Percentiles rank a stretch among this genome's conserved stretches.
Evolutionary conservation across 306 rosid species (phyloP).

Genomic region (Corylus heterophylla): DNA sequence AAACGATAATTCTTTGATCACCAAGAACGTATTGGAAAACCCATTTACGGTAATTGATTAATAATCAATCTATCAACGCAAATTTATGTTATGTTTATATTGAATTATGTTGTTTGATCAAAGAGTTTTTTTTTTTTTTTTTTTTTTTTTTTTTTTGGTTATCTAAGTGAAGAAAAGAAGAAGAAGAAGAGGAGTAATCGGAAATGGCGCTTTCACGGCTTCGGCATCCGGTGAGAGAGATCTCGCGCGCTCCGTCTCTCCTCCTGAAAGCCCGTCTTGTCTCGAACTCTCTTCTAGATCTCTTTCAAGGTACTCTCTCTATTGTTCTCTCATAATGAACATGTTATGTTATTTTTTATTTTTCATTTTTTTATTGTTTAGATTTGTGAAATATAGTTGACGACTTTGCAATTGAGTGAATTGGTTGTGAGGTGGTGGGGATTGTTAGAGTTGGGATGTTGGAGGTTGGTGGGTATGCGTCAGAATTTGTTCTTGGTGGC

Average conservation of each 20-base stretch:
- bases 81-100: not conserved
- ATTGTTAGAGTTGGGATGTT: conserved; percentile 3
- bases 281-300: conserved; percentile 60
- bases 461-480: conserved; percentile 6
- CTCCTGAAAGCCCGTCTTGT: conserved; percentile 57
- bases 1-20: not conserved
- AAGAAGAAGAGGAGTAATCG: not conserved
- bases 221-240: conserved; percentile 54
- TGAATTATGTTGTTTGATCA: not conserved
- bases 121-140: not conserved
- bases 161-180: not conserved
- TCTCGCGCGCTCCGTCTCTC: conserved; percentile 52
- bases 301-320: conserved; percentile 47
- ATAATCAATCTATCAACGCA: not conserved
- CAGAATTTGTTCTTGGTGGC: not conserved
- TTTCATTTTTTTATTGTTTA: not conserved
- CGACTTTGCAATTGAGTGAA: conserved; percentile 8
- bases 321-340: not conserved
- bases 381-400: not conserved
- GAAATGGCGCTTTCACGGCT: conserved; percentile 87
- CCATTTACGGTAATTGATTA: not conserved
- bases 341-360: not conserved
- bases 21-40: not conserved
- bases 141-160: not conserved
- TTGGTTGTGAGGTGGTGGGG: conserved; percentile 6